Percentiles rank a stretch among this genome's conserved stretches.
These are phyloP conservation scores for Vicia faba DNA, from an alignment of 306 rosid genomes.

Conservation along the genomic window DNA sequence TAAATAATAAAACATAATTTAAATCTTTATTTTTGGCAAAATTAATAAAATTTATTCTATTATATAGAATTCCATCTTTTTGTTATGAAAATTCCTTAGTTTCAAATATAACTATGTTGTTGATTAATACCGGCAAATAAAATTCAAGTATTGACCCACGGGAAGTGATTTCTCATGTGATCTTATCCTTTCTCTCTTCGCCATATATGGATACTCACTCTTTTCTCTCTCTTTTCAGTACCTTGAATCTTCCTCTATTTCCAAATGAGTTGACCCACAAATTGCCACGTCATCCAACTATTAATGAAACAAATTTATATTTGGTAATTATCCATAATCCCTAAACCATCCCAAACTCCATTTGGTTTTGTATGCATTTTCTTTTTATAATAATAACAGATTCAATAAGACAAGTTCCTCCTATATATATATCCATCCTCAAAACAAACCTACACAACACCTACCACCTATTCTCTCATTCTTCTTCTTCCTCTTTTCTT, in stretches of 20 bases:
- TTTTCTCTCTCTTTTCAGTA: neutral
- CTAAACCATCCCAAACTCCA: neutral
- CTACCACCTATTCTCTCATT: conserved; percentile 21
- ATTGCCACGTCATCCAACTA: conserved; percentile 46
- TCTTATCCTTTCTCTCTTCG: conserved; percentile 31
- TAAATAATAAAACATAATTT: too few species aligned
- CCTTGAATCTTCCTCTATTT: conserved; percentile 64
- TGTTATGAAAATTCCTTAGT: too few species aligned
- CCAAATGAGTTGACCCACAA: conserved; percentile 62
- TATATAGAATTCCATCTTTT: too few species aligned
- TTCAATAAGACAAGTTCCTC: neutral
- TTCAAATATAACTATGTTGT: too few species aligned
- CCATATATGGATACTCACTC: conserved; percentile 1
- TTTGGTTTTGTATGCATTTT: neutral
- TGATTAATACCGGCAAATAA: too few species aligned
- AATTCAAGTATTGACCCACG: too few species aligned
- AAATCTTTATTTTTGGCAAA: too few species aligned
- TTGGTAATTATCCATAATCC: conserved; percentile 24
- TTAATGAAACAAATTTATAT: neutral
- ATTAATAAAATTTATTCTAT: too few species aligned
- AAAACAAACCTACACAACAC: conserved; percentile 34
- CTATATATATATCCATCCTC: conserved; percentile 52
- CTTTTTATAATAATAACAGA: neutral
- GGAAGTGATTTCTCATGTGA: conserved; percentile 16
- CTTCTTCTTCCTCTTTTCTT: neutral